phyloP scores from a whole-genome alignment of 495 filamentous ascomycete species.

The Venustampulla echinocandica region DNA sequence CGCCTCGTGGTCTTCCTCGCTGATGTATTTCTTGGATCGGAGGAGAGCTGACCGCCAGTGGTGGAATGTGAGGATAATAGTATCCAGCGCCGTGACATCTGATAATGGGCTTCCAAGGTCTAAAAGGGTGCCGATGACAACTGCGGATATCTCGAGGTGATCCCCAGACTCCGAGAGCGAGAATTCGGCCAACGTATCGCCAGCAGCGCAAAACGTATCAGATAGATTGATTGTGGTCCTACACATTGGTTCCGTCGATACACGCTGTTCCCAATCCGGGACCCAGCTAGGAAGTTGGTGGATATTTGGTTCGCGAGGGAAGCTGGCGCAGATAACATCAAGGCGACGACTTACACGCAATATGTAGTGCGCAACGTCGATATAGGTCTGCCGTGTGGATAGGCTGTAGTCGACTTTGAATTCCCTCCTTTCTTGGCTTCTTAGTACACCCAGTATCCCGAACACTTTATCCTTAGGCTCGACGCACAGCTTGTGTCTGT shows the following conservation, averaged over 20 bases:
- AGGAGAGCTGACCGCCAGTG: conserved; percentile 22
- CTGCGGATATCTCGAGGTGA: conserved; percentile 21
- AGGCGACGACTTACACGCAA: conserved; percentile 22
- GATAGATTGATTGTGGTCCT: no score
- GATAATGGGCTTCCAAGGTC: conserved; percentile 19
- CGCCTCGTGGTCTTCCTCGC: conserved; percentile 9
- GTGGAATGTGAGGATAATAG: conserved; percentile 26
- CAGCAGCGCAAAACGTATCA: conserved; percentile 22
- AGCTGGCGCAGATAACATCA: conserved; percentile 53
- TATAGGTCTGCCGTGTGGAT: conserved; percentile 24
- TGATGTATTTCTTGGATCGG: conserved; percentile 2
- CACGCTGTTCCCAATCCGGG: conserved; percentile 28
- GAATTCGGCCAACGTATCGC: conserved; percentile 13
- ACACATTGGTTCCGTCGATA: conserved; percentile 11
- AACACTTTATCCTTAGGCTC: conserved; percentile 26
- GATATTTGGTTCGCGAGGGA: conserved; percentile 56
- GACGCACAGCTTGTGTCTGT: conserved; percentile 7
- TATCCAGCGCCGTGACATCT: conserved; percentile 13
- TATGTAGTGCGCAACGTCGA: conserved; percentile 23
- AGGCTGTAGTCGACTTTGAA: conserved; percentile 23
- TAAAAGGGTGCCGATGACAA: conserved; percentile 21
- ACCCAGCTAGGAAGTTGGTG: conserved; percentile 30
- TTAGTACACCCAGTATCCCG: conserved; percentile 22
- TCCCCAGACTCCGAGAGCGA: conserved; percentile 13
- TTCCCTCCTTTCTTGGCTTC: conserved; percentile 11